Base-by-base conservation (phyloP, 2,329 filamentous ascomycete species). In the Anthostomella pinea region DNA sequence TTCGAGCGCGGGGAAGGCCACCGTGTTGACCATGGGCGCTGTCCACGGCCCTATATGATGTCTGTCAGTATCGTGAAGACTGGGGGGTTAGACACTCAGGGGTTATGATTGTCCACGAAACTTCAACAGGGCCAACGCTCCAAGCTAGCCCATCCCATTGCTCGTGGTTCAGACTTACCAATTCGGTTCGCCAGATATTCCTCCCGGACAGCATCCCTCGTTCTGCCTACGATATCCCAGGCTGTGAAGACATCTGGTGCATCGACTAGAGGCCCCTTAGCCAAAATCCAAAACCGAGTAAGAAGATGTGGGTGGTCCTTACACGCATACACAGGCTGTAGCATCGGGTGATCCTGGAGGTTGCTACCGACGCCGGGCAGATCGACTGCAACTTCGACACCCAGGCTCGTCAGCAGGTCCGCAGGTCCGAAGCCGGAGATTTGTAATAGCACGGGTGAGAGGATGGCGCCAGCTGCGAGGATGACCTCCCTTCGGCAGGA, bases 401-500 rank as follows among this genome's bases (percentile, higher is more conserved):
- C 45, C 19, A 64, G 41, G n/a, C 45, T 51, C 3, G 33, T 34
- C 18, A 63, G 46, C 18, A 58, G 42, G 3, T 49, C 42, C 8
- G 39, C 39, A 5, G 60, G 56, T 2, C 60, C 62, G 25, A 64
- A 58, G 0, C 60, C 61, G 10, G 62, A 64, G 13, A 62, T 37
- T 36, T 62, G 57, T 13, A 62, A 39, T 10, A 60, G 39, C 9
- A 57, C 48, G 7, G 57, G 58, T 3, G 60, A 58, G 14, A 51
- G 44, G 13, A 62, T 51, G 7, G 58, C 54, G 8, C 58, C 56
- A 14, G 56, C 55, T 2, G 57, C 50, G 3, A 62, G 35, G 15
- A 60, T 57, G 8, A 59, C 48, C 30, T 62, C 58, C 24, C 40
- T 57, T 6, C 20, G 46, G 28, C 59, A 63, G 20, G 35, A 43